Evolutionary conservation across 2,329 filamentous ascomycete genomes (phyloP), one percentile per base, ranked within the genome.

Genomic region (Aspergillus viridinutans): DNA sequence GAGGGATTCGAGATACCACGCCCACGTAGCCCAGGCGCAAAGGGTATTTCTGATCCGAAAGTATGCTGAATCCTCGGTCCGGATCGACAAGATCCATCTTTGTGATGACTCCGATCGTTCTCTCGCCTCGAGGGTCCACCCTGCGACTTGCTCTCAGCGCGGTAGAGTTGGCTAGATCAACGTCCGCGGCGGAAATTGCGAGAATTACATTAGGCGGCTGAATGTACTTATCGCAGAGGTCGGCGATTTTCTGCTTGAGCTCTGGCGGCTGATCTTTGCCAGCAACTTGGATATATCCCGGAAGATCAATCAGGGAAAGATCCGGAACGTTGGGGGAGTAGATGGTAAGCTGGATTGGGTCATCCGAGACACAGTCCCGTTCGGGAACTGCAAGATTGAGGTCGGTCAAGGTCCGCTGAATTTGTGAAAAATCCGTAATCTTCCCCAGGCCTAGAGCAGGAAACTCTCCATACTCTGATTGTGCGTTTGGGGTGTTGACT

Each of bases 61-160:
- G 80, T 32, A 99, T 90, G 38, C 85, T 82, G 14, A 85, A 83
- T 29, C 92, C 94, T 57, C 93, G 86, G 7, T 81, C 79, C 3
- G 94, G 83, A 64, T 97, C 93, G 7, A 99, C 92, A 23, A 99
- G 81, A 68, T 99, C 94, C 93, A 99, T 97, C 78, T 99, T 99
- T 3, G 94, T 99, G 45, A 99, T 88, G n/a, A 99, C 94, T 48
- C 94, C 94, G 69, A 99, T 99, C 0, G 94, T 99, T 60, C 94
- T 84, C 76, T 99, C 94, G 54, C 94, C 94, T 59, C 94, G 83
- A 1, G 94, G 94, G 68, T 99, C 94, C 28, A 97, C 92, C 64
- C 93, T 85, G 61, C 94, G 85, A 64, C 92, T 96, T 20, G 94
- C 92, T 65, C 92, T 83, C 25, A 99, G 77, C 5, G 94, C 92